A percentile compares a stretch with the other conserved stretches of the same genome.
These are phyloP conservation scores for Beverwykella pulmonaria DNA, from an alignment of 495 filamentous ascomycete species.

Conservation along the genomic window DNA sequence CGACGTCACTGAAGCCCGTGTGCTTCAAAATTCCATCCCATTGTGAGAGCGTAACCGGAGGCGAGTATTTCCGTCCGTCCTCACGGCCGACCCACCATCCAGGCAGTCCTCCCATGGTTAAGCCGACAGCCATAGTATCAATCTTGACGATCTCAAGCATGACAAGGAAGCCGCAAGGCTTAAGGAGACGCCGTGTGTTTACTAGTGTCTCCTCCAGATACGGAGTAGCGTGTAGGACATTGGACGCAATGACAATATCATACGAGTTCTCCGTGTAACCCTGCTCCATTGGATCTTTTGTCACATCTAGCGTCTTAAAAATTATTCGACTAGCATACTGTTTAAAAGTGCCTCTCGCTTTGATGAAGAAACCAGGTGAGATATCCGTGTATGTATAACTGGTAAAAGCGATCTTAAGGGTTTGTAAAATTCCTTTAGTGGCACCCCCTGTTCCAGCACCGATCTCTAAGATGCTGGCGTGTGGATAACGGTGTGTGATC, in stretches of 20 bases:
- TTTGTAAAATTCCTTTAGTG: not conserved
- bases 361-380: slow-evolving; percentile 12
- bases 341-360: not conserved
- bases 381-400: slow-evolving; percentile 41
- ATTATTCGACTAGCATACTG: slow-evolving; percentile 44
- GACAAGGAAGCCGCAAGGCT: slow-evolving; percentile 23
- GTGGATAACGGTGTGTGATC: slow-evolving; percentile 8
- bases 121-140: not conserved
- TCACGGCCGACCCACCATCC: slow-evolving; percentile 23
- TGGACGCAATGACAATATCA: slow-evolving; percentile 23
- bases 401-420: not conserved
- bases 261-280: slow-evolving; percentile 14
- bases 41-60: not conserved
- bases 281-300: slow-evolving; percentile 1
- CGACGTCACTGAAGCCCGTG: slow-evolving; percentile 12
- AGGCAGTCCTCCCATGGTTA: not conserved
- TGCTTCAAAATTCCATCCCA: slow-evolving; percentile 4
- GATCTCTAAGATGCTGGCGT: slow-evolving; percentile 15
- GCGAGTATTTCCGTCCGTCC: not conserved
- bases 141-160: not conserved
- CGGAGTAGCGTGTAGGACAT: slow-evolving; percentile 16
- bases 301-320: slow-evolving; percentile 13
- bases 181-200: slow-evolving; percentile 6
- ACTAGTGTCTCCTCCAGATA: not conserved
- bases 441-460: slow-evolving; percentile 25